Evolutionary conservation across 768 basidiomycete species (phyloP).

Genomic region (Pisolithus tinctorius): DNA sequence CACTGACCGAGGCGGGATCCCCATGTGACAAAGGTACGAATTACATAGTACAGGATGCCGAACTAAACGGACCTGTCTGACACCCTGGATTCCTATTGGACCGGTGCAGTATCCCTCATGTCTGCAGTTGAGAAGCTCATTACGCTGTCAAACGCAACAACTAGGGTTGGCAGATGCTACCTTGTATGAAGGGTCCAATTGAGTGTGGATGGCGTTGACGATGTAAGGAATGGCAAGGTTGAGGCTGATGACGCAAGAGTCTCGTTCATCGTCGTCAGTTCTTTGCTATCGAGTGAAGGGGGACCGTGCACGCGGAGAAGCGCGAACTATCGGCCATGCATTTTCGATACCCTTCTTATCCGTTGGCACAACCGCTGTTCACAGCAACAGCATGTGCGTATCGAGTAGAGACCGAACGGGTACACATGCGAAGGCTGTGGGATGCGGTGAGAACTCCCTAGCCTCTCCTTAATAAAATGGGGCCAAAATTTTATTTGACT

Average conservation of each 20-base stretch:
- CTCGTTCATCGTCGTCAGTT: constrained; percentile 25
- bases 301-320: constrained; percentile 39
- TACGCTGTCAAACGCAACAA: too few relatives aligned
- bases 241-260: constrained; percentile 92
- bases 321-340: constrained; percentile 81
- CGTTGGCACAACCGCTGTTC: constrained; percentile 96
- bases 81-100: neutral
- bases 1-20: too few relatives aligned
- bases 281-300: neutral
- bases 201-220: constrained; percentile 58
- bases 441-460: constrained; percentile 34
- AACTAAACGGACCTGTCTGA: neutral
- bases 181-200: constrained; percentile 27
- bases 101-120: neutral
- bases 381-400: constrained; percentile 74
- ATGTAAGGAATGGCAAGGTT: constrained; percentile 84
- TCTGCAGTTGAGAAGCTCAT: neutral
- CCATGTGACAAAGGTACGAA: too few relatives aligned
- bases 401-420: constrained; percentile 83
- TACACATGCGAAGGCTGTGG: constrained; percentile 89
- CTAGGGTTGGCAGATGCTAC: constrained; percentile 39
- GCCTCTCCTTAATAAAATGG: too few relatives aligned
- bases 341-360: constrained; percentile 84
- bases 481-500: too few relatives aligned
- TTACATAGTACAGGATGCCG: neutral